These are phyloP conservation scores for Isatis lusitanica DNA, from an alignment of 441 rosid genomes.

Conservation along the genomic window DNA sequence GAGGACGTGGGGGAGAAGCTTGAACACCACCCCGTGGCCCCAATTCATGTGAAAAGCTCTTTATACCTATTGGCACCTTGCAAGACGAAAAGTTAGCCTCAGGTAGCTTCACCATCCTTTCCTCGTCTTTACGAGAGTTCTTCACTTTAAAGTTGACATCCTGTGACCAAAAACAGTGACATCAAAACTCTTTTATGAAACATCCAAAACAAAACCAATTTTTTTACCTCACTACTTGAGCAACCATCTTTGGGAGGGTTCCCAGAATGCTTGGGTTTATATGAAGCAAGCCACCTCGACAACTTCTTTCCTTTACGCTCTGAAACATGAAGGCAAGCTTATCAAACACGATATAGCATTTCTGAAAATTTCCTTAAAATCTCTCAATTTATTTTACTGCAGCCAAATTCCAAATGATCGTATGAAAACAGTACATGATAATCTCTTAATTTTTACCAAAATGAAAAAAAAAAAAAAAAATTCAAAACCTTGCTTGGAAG, in stretches of 20 bases:
- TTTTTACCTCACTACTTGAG: slow-evolving; percentile 50
- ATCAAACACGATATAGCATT: not conserved
- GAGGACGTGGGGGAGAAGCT: slow-evolving; percentile 56
- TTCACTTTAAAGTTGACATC: slow-evolving; percentile 41
- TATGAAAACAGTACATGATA: not conserved
- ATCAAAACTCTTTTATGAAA: not conserved
- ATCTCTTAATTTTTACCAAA: no score
- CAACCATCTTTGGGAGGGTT: slow-evolving; percentile 36
- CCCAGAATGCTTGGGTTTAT: slow-evolving; percentile 49
- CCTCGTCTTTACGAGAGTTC: slow-evolving; percentile 39
- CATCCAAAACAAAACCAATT: not conserved
- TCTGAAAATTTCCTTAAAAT: not conserved
- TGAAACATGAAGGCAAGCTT: slow-evolving; percentile 21
- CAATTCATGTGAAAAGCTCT: slow-evolving; percentile 81
- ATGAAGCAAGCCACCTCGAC: slow-evolving; percentile 61
- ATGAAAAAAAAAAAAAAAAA: not conserved
- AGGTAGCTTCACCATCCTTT: slow-evolving; percentile 37
- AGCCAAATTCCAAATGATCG: not conserved
- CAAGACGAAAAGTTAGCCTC: slow-evolving; percentile 33
- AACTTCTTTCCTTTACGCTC: slow-evolving; percentile 61
- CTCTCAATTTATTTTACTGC: not conserved
- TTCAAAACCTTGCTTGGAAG: slow-evolving; percentile 45
- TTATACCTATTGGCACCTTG: slow-evolving; percentile 54
- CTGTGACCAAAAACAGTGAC: slow-evolving; percentile 42
- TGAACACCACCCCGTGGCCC: slow-evolving; percentile 72